Evolutionary conservation across 2,329 filamentous ascomycete genomes (phyloP).

Genomic region (Hymenoscyphus repandus): DNA sequence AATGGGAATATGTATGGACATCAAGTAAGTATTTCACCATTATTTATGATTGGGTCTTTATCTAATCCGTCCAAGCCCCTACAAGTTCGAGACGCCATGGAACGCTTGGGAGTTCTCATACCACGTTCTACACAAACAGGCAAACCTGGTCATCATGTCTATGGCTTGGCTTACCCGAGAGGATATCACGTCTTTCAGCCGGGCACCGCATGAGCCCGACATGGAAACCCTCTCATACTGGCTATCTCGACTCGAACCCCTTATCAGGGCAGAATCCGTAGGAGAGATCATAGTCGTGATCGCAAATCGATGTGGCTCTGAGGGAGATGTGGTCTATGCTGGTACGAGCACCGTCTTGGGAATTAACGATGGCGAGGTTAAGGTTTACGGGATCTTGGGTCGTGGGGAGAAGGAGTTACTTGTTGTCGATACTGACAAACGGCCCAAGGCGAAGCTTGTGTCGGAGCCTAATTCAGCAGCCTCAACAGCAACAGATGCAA

Average conservation of each 20-base stretch:
- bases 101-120: conserved; percentile 41
- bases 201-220: conserved; percentile 54
- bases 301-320: conserved; percentile 64
- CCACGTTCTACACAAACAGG: conserved; percentile 50
- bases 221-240: conserved; percentile 68
- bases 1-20: conserved; percentile 60
- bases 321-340: conserved; percentile 62
- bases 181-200: conserved; percentile 43
- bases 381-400: conserved; percentile 64
- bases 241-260: conserved; percentile 64
- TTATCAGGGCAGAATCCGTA: conserved; percentile 45
- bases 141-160: conserved; percentile 61
- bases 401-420: conserved; percentile 63
- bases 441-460: conserved; percentile 23
- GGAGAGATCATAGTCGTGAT: conserved; percentile 66
- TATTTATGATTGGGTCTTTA: conserved; percentile 11
- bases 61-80: conserved; percentile 36
- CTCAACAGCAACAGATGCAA: conserved; percentile 7
- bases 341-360: conserved; percentile 69
- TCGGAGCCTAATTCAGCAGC: conserved; percentile 14
- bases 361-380: conserved; percentile 59
- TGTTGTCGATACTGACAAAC: conserved; percentile 52
- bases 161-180: conserved; percentile 74
- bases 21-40: conserved; percentile 45
- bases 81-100: conserved; percentile 47